A percentile compares a stretch with the other conserved stretches of the same genome.
These are phyloP conservation scores for Auriscalpium vulgare DNA, from an alignment of 768 basidiomycete species.

Conservation along the genomic window DNA sequence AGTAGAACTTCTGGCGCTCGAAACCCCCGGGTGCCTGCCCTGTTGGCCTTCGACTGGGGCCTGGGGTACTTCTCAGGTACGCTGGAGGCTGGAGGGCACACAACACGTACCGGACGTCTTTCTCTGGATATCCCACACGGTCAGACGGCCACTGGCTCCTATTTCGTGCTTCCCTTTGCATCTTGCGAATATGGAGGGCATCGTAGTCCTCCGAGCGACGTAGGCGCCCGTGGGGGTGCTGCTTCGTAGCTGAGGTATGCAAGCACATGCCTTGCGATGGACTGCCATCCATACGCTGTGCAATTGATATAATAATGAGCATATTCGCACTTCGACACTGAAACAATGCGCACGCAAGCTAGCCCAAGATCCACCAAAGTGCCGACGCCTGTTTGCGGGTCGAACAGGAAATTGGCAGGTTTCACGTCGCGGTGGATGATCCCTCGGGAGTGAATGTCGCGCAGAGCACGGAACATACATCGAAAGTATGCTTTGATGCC, in stretches of 20 bases:
- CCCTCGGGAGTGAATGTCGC: conserved; percentile 77
- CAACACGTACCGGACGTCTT: conserved; percentile 55
- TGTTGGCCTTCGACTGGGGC: conserved; percentile 84
- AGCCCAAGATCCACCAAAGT: conserved; percentile 93
- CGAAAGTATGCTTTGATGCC: conserved; percentile 83
- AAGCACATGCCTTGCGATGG: conserved; percentile 55
- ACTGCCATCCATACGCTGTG: conserved; percentile 48
- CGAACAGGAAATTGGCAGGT: conserved; percentile 94
- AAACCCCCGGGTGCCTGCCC: conserved; percentile 95
- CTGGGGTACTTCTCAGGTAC: conserved; percentile 26
- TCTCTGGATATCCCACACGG: conserved; percentile 68
- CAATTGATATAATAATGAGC: not conserved
- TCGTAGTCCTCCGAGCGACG: conserved; percentile 36
- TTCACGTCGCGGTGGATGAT: conserved; percentile 98
- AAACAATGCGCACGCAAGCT: conserved; percentile 60
- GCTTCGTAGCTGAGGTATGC: conserved; percentile 58
- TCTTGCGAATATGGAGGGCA: conserved; percentile 40
- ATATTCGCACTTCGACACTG: not conserved
- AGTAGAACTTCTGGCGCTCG: conserved; percentile 93
- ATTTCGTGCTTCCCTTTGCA: conserved; percentile 52
- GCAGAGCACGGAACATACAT: conserved; percentile 83
- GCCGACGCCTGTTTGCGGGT: conserved; percentile 75
- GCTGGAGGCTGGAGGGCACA: not conserved
- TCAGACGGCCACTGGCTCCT: conserved; percentile 51
- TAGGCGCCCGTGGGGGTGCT: conserved; percentile 64